A percentile compares a stretch with the other conserved stretches of the same genome.
These are phyloP conservation scores for Trichosporon faecale DNA, from an alignment of 1,284 basidiomycete genomes.

Conservation along the genomic window DNA sequence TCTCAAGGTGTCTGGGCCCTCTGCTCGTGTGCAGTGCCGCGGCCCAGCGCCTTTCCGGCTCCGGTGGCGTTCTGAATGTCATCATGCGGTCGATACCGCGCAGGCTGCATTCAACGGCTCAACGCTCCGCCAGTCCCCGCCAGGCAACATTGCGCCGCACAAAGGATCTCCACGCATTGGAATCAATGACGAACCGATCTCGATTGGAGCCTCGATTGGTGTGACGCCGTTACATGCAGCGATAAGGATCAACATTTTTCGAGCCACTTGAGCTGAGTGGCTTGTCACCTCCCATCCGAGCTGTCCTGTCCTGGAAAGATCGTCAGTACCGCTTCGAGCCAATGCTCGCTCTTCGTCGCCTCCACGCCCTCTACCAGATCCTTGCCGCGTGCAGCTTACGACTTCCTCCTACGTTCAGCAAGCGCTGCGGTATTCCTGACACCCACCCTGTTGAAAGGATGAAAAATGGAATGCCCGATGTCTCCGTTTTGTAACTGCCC, in stretches of 20 bases:
- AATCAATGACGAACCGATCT: neutral
- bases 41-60: neutral
- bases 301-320: neutral
- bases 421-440: neutral
- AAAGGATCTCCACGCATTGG: neutral
- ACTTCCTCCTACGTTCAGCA: neutral
- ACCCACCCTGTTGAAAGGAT: neutral
- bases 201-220: neutral
- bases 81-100: neutral
- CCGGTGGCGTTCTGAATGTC: neutral
- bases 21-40: neutral
- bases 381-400: neutral
- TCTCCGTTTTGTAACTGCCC: neutral
- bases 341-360: neutral
- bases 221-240: neutral
- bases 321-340: neutral
- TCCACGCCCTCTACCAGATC: neutral
- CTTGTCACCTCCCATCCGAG: neutral
- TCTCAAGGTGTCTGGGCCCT: neutral
- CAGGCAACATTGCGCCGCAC: neutral
- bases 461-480: neutral
- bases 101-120: neutral
- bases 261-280: neutral
- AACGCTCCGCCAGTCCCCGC: neutral
- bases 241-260: conserved; percentile 1